phyloP scores from a whole-genome alignment of 2,329 filamentous ascomycete genomes.

The Diaporthe citri region DNA sequence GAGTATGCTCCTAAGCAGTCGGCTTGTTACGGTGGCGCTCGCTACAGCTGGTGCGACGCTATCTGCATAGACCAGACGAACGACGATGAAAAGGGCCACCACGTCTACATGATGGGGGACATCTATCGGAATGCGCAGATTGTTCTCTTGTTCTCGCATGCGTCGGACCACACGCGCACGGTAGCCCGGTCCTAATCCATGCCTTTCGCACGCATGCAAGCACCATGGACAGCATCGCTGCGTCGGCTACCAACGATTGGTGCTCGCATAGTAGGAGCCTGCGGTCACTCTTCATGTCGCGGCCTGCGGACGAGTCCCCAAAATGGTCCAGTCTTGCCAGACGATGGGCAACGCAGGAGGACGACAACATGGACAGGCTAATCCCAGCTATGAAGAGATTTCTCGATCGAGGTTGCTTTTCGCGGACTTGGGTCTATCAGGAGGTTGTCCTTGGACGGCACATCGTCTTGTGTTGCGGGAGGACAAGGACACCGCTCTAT shows the following conservation, averaged over 20 bases:
- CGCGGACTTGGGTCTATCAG: background rate
- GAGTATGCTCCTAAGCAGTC: background rate
- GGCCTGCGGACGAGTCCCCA: background rate
- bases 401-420: background rate
- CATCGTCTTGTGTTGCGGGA: background rate
- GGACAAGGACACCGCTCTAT: background rate
- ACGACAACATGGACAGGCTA: background rate
- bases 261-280: background rate
- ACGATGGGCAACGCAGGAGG: background rate
- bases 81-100: background rate
- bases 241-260: background rate
- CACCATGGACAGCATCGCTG: background rate
- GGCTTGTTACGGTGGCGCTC: background rate
- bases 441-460: background rate
- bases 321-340: background rate
- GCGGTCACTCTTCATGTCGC: background rate
- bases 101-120: background rate
- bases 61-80: background rate
- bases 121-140: background rate
- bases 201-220: background rate
- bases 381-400: background rate
- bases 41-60: background rate
- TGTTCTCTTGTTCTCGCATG: background rate
- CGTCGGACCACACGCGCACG: background rate
- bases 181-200: background rate